Evolutionary conservation across 139 green algal species (phyloP).

Genomic region (Chlorella ohadii): DNA sequence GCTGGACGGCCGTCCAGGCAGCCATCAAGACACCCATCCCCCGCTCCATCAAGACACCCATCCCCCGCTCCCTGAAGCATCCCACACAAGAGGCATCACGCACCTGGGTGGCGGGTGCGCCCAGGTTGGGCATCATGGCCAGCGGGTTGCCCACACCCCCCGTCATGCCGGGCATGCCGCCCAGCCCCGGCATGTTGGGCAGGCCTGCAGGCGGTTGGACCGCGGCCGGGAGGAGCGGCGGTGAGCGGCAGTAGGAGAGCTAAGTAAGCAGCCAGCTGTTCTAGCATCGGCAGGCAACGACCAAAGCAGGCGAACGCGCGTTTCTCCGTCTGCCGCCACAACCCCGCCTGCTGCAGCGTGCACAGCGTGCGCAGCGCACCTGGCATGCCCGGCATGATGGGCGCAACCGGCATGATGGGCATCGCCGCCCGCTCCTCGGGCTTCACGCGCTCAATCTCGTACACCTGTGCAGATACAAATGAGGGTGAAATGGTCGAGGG

Average conservation of each 20-base stretch:
- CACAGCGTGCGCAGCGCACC: not conserved
- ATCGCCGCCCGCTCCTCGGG: constrained; percentile 10
- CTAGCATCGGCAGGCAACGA: too few relatives aligned
- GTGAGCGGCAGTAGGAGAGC: not conserved
- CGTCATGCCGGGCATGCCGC: constrained; percentile 2
- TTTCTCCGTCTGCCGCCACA: too few relatives aligned
- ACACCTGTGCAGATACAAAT: not conserved
- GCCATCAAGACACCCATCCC: too few relatives aligned
- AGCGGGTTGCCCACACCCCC: not conserved
- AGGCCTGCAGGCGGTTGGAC: not conserved
- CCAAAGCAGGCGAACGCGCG: too few relatives aligned
- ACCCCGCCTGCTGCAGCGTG: too few relatives aligned
- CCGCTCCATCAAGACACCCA: too few relatives aligned
- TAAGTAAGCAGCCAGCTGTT: too few relatives aligned
- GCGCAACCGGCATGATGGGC: constrained; percentile 9
- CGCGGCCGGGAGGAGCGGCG: too few relatives aligned
- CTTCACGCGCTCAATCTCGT: constrained; percentile 25
- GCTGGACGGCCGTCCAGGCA: too few relatives aligned
- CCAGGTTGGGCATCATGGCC: constrained; percentile 26
- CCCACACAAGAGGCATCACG: not conserved
- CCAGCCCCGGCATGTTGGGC: not conserved
- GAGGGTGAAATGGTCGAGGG: too few relatives aligned
- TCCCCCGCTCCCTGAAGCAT: too few relatives aligned
- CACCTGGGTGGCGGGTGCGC: not conserved
- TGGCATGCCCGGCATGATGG: constrained; percentile 15